A percentile compares a stretch with the other conserved stretches of the same genome.
Conservation (phyloP, 2,329 filamentous ascomycete genomes). For the Fusarium pilosicola region DNA sequence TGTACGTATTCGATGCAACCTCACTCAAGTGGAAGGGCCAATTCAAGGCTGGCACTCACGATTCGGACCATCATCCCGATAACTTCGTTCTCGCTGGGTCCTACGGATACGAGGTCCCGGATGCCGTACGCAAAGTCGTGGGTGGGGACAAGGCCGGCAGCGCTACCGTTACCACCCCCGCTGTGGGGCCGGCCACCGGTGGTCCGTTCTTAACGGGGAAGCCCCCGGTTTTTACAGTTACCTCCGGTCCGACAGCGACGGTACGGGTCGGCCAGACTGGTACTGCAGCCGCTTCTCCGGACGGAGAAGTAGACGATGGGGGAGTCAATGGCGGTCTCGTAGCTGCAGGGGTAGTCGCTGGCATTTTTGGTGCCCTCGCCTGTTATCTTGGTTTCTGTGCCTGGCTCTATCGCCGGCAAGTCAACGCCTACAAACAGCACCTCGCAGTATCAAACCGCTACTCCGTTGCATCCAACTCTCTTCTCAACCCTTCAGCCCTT, state of each 20-base stretch:
- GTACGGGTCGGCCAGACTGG: constrained; percentile 44
- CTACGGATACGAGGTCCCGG: constrained; percentile 64
- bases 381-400: constrained; percentile 76
- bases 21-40: constrained; percentile 65
- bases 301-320: background rate
- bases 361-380: constrained; percentile 69
- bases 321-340: constrained; percentile 55
- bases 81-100: constrained; percentile 57
- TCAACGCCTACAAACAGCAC: constrained; percentile 75
- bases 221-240: constrained; percentile 75
- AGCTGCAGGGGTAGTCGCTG: constrained; percentile 67
- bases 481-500: constrained; percentile 40
- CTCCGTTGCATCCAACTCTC: constrained; percentile 55
- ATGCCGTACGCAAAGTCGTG: constrained; percentile 59
- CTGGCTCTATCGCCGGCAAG: constrained; percentile 78
- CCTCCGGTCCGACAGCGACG: constrained; percentile 61
- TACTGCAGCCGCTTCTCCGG: constrained; percentile 36
- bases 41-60: constrained; percentile 70
- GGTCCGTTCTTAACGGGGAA: constrained; percentile 78
- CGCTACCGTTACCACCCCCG: constrained; percentile 63
- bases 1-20: constrained; percentile 79
- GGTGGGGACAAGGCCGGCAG: constrained; percentile 62
- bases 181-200: constrained; percentile 64
- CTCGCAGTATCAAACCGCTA: constrained; percentile 72
- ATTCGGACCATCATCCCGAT: constrained; percentile 63